These are phyloP conservation scores for Monilinia aucupariae DNA, from an alignment of 2,329 filamentous ascomycete species.

Conservation along the genomic window DNA sequence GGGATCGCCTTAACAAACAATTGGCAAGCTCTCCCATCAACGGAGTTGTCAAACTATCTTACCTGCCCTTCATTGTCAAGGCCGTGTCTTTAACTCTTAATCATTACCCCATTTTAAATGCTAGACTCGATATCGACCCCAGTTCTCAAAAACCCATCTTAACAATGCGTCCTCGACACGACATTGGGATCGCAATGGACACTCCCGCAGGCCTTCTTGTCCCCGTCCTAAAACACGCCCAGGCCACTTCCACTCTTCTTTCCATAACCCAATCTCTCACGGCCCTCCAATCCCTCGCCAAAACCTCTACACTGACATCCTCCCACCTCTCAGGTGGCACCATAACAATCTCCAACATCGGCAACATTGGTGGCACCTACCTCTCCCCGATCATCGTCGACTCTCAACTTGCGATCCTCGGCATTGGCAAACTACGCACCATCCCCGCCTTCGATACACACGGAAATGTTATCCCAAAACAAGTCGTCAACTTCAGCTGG, in stretches of 20 bases:
- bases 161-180: conserved; percentile 76
- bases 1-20: conserved; percentile 67
- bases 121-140: conserved; percentile 62
- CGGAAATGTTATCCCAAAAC: conserved; percentile 59
- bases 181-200: conserved; percentile 95
- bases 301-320: conserved; percentile 66
- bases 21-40: conserved; percentile 39
- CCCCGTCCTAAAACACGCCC: conserved; percentile 81
- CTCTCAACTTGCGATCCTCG: conserved; percentile 85
- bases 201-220: conserved; percentile 84
- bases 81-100: conserved; percentile 80
- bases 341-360: conserved; percentile 95
- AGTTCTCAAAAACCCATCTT: conserved; percentile 62
- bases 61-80: conserved; percentile 93
- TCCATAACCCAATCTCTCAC: conserved; percentile 71
- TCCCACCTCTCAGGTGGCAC: conserved; percentile 80
- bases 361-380: conserved; percentile 88
- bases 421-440: conserved; percentile 72
- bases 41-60: conserved; percentile 66
- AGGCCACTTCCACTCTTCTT: conserved; percentile 64
- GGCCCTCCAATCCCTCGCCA: conserved; percentile 67
- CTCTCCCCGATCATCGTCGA: conserved; percentile 87
- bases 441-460: conserved; percentile 69
- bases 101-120: conserved; percentile 81
- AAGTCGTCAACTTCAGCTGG: conserved; percentile 91